Evolutionary conservation across 2,329 filamentous ascomycete species (phyloP).

Genomic region (Hymenoscyphus repandus): DNA sequence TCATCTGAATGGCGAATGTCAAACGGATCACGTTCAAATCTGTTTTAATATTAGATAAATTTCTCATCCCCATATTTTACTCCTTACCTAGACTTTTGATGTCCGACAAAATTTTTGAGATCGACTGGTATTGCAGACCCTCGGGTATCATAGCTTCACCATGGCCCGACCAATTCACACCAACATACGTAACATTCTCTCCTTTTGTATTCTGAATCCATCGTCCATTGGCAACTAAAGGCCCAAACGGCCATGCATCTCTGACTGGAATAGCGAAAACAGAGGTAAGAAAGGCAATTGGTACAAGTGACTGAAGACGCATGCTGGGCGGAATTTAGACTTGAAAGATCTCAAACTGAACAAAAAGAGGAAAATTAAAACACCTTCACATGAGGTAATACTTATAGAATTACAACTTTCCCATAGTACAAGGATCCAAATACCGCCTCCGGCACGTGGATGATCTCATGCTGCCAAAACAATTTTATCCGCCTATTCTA

Average conservation of each 20-base stretch:
- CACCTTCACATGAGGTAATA: too few relatives aligned
- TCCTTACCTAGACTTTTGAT: conserved; percentile 47
- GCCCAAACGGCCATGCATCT: conserved; percentile 24
- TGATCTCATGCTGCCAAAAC: not conserved
- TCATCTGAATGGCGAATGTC: conserved; percentile 56
- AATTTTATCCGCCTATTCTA: not conserved
- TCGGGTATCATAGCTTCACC: conserved; percentile 59
- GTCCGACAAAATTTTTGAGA: conserved; percentile 47
- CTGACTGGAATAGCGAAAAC: not conserved
- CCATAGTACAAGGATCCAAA: not conserved
- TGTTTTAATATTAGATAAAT: not conserved
- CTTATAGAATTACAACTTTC: not conserved
- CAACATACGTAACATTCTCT: conserved; percentile 44
- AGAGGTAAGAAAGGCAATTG: not conserved
- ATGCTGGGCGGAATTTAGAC: not conserved
- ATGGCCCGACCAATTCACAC: conserved; percentile 60
- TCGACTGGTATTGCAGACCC: conserved; percentile 54
- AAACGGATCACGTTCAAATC: conserved; percentile 49
- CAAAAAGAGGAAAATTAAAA: not conserved
- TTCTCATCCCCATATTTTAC: not conserved
- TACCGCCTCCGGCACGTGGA: not conserved
- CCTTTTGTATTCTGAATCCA: conserved; percentile 36
- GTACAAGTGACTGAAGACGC: not conserved
- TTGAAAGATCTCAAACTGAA: not conserved
- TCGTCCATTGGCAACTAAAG: conserved; percentile 30